Percentiles rank a stretch among this genome's conserved stretches.
Evolutionary conservation across 2,329 filamentous ascomycete species (phyloP).

Genomic region (Sporothrix variecibatus): DNA sequence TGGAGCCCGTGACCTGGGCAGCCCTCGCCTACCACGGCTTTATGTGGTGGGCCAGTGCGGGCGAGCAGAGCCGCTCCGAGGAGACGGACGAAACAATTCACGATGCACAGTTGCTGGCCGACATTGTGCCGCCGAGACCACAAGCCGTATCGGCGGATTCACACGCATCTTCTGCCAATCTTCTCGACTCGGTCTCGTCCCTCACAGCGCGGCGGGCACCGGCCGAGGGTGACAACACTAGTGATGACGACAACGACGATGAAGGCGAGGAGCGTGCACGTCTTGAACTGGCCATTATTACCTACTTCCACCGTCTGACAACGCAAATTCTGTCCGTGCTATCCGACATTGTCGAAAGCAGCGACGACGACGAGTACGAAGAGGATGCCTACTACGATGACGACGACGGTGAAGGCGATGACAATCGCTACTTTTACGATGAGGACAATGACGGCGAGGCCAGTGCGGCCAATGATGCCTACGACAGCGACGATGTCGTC

Average conservation of each 20-base stretch:
- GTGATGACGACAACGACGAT: conserved; percentile 31
- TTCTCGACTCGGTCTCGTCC: conserved; percentile 51
- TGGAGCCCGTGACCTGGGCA: conserved; percentile 68
- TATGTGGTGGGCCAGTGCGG: conserved; percentile 88
- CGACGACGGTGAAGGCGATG: conserved; percentile 27
- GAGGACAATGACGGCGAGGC: not conserved
- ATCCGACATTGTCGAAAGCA: conserved; percentile 58
- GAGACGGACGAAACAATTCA: conserved; percentile 59
- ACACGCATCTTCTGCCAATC: conserved; percentile 20
- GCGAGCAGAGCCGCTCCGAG: conserved; percentile 66
- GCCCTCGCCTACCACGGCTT: conserved; percentile 78
- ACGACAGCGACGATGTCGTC: not conserved
- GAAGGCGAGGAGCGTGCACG: conserved; percentile 50
- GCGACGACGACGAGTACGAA: conserved; percentile 48
- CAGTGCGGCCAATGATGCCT: not conserved
- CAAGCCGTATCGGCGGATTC: not conserved
- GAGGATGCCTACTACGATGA: conserved; percentile 40
- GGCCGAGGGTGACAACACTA: conserved; percentile 4
- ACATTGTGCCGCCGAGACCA: conserved; percentile 44
- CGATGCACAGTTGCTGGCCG: conserved; percentile 59
- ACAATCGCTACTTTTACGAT: conserved; percentile 22
- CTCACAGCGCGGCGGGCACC: conserved; percentile 42
- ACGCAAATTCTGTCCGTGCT: conserved; percentile 64
- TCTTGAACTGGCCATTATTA: conserved; percentile 70
- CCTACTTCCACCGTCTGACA: conserved; percentile 79